Base-by-base conservation (phyloP, 352 stramenopile species). In the Pseudoperonospora humuli region DNA sequence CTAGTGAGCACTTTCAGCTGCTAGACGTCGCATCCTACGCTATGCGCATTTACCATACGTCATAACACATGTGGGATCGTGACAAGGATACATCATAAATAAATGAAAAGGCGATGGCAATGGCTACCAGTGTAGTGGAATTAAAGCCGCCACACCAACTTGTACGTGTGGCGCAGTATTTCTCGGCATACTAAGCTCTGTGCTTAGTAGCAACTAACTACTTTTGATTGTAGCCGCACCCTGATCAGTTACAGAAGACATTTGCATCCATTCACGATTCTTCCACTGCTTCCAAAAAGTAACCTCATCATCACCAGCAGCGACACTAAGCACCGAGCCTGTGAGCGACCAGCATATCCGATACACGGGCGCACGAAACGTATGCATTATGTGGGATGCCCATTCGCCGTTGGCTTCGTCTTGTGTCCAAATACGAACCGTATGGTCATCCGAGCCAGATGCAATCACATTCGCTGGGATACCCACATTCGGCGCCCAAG, bases 1-100 rank as follows among this genome's bases (percentile, higher is more conserved):
- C 87, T 10, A 97, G 95, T 69, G 96, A 98, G 51, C 72, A 94
- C 45, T 92, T 99, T 60, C 95, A 98, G 65, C 71, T 98, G 32
- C 76, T 98, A 63, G 88, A 97, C 50, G 86, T 99, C 13, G 79
- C 75, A 39, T 88, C 81, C 8, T 87, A 75, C 52, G 79, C 93
- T 37, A 89, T 93, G 75, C 68, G 75, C 28, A 56, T 74, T 10
- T 90, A 82, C 48, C 68, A 90, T 56, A 54, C 45, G 18, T 28
- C 41, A 19, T 63, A 45, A 46, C 44, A 49, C 14, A 28, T 50
- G 21, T 39, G 24, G 31, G 11, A 42, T 7, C 8, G 23, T 55
- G n/a, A 32, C 27, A 34, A 28, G 11, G 23, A 42, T 19, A 29
- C 21, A 50, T n/a, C n/a, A 39, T 49, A 55, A 56, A 49, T 61